A percentile compares a stretch with the other conserved stretches of the same genome.
Evolutionary conservation across 2,329 filamentous ascomycete species (phyloP).

Genomic region (Pseudogymnoascus pannorum): DNA sequence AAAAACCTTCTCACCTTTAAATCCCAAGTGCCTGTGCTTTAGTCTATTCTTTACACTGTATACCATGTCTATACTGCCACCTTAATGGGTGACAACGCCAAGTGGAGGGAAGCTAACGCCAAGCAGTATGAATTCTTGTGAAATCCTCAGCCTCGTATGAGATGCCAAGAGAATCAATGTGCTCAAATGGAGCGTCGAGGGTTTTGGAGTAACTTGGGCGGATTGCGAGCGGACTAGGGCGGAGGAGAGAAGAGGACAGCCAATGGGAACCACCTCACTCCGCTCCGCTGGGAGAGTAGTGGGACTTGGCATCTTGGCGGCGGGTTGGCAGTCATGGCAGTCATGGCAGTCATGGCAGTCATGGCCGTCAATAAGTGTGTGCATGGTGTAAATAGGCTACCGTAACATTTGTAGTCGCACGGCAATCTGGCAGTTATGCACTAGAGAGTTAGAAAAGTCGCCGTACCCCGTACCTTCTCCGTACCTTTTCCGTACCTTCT

Average conservation of each 20-base stretch:
- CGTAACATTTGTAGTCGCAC: too few relatives aligned
- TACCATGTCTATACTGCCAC: too few relatives aligned
- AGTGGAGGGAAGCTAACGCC: background rate
- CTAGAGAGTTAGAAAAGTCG: too few relatives aligned
- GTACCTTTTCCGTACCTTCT: background rate
- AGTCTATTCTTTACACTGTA: too few relatives aligned
- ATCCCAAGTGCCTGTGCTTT: background rate
- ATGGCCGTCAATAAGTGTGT: background rate
- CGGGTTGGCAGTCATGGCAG: too few relatives aligned
- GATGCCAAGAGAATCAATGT: background rate
- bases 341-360: background rate
- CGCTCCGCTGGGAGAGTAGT: background rate
- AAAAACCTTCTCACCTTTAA: slow-evolving; percentile 1
- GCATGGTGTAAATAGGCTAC: too few relatives aligned
- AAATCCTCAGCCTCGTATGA: background rate
- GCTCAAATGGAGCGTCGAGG: background rate
- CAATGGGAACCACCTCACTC: background rate
- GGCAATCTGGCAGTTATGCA: too few relatives aligned
- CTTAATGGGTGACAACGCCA: too few relatives aligned
- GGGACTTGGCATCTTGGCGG: background rate
- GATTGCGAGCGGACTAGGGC: too few relatives aligned
- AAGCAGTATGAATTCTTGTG: background rate
- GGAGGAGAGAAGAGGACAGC: background rate
- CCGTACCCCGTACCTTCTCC: background rate
- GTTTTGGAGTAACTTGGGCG: background rate